Base-by-base conservation (phyloP, 106 monocot species). In the Acorus gramineus region DNA sequence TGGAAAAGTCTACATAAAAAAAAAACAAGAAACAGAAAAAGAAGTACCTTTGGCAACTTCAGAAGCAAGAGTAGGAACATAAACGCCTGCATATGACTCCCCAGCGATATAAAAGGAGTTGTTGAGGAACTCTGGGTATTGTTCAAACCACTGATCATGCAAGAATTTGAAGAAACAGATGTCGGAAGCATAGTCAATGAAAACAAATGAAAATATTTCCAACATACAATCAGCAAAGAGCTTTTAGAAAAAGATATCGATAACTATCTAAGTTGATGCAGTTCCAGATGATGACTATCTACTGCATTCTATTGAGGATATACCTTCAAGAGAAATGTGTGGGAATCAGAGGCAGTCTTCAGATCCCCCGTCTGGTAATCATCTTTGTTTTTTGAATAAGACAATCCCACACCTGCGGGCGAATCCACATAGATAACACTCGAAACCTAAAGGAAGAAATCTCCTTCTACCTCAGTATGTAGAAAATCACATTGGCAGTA, bases 401-500 rank as follows among this genome's bases (percentile, higher is more conserved):
- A 94, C 47, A 94, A 47, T 14, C 93, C 93, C 66, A 94, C 93
- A 69, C 93, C 93, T 61, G 86, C 89, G 60, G 93, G 89, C 11
- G 93, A 94, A 55, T 94, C 93, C 86, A 94, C 62, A 82, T 94
- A 94, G 13, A 94, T 80, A 2, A 94, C 74, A 77, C 61, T 94
- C 42, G 93, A 81, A 51, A 86, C 86, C 93, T 94, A 66, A 61
- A 70, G 42, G 48, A 48, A 10, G 60, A 53, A 64, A 53, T 47
- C 5, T 44, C 48, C n/a, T 59, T 14, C 44, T 5, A 28, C 28
- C 28, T 28, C 28, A 28, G 28, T 28, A 28, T 28, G 28, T 28
- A 28, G 28, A 28, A 28, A 28, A 28, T 28, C 28, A 28, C 28
- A 28, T 28, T 28, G 28, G 28, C 28, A 28, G 28, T 28, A 28